Percentiles rank a stretch among this genome's conserved stretches.
phyloP scores from a whole-genome alignment of 306 rosid genomes.

The Lagenaria siceraria region DNA sequence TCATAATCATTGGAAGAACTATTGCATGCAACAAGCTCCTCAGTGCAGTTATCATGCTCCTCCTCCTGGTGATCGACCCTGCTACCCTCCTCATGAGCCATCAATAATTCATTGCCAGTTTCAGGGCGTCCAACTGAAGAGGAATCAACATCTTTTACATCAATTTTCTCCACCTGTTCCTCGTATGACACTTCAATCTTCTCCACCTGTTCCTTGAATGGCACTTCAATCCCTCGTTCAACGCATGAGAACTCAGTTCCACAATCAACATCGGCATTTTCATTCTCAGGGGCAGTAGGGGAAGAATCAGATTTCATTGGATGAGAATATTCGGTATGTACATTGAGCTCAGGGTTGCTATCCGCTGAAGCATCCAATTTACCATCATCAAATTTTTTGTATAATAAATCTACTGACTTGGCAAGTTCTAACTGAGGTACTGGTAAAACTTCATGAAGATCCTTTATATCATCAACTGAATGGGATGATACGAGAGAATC shows the following conservation, averaged over 20 bases:
- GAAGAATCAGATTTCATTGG: conserved; percentile 16
- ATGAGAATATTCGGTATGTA: conserved; percentile 23
- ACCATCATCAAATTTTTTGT: conserved; percentile 37
- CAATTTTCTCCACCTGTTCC: conserved; percentile 28
- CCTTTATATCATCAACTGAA: conserved; percentile 40
- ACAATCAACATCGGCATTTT: conserved; percentile 18
- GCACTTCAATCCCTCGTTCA: conserved; percentile 43
- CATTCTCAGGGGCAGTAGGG: conserved; percentile 18
- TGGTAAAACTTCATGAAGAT: conserved; percentile 65
- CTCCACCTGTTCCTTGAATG: conserved; percentile 22
- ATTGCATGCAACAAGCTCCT: conserved; percentile 18
- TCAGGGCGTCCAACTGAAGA: conserved; percentile 13
- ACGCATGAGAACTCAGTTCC: conserved; percentile 36
- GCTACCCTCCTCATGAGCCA: conserved; percentile 18
- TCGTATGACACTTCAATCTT: conserved; percentile 24
- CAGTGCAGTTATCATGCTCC: conserved; percentile 18
- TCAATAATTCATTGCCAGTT: conserved; percentile 20
- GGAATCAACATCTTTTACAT: conserved; percentile 25
- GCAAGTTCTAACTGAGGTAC: conserved; percentile 30
- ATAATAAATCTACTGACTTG: conserved; percentile 35
- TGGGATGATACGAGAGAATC: conserved; percentile 15
- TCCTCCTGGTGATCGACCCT: conserved; percentile 20
- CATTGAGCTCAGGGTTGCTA: conserved; percentile 25
- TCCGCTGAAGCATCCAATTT: conserved; percentile 17
- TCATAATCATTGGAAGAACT: conserved; percentile 18